Percentiles rank a stretch among this genome's conserved stretches.
phyloP scores from a whole-genome alignment of 2,329 filamentous ascomycete species.

The Cordyceps pruinosa region DNA sequence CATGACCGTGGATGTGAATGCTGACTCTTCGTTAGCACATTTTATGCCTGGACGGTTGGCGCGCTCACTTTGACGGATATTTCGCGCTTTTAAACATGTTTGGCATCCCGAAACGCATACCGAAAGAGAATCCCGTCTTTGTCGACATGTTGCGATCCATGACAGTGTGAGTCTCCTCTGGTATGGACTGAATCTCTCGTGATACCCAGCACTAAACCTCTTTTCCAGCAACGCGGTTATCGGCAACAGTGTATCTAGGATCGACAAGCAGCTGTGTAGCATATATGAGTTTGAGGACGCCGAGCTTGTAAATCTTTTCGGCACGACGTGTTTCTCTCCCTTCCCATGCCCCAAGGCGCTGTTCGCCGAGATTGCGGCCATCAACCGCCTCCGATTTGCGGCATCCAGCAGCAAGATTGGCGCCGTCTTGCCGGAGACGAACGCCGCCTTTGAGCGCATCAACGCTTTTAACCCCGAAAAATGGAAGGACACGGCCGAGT shows the following conservation, averaged over 20 bases:
- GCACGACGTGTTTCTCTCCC: neutral
- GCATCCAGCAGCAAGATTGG: neutral
- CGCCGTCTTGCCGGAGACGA: neutral
- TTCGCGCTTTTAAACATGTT: conserved; percentile 5
- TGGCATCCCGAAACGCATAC: conserved; percentile 1
- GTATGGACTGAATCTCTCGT: neutral
- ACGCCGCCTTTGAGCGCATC: conserved; percentile 1
- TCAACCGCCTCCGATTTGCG: conserved; percentile 1
- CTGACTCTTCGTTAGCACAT: neutral
- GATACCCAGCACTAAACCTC: neutral
- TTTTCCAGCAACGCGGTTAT: neutral
- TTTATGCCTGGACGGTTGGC: conserved; percentile 4
- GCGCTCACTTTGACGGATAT: conserved; percentile 8
- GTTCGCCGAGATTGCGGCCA: conserved; percentile 4
- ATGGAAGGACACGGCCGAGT: neutral
- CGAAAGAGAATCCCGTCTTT: conserved; percentile 3
- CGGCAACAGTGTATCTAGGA: conserved; percentile 1
- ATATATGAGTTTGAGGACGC: conserved; percentile 6
- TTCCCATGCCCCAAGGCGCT: conserved; percentile 5
- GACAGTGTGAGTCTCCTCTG: neutral
- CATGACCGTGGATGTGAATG: neutral
- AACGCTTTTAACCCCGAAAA: neutral
- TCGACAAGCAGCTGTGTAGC: neutral
- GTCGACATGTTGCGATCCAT: conserved; percentile 2
- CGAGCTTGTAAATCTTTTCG: neutral